Evolutionary conservation across 176 grass and related monocot genomes (phyloP), one percentile per base, ranked within the genome.

Genomic region (Echinochloa phyllopogon): DNA sequence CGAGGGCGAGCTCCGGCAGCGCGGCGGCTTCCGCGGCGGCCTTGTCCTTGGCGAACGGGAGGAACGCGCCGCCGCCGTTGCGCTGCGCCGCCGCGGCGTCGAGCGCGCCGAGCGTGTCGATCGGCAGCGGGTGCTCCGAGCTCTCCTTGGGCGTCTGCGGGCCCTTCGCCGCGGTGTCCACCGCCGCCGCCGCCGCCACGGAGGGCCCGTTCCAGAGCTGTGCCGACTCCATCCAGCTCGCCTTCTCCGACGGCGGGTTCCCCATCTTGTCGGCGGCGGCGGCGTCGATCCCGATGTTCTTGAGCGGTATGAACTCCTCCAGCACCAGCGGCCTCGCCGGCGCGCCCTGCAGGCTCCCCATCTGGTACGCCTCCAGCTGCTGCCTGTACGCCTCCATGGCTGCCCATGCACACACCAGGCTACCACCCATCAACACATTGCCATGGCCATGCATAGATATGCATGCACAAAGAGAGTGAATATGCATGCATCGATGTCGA

Each of bases 151-250:
- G 87, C 16, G 81, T 90, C 80, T 83, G 75, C 38, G 93, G 90
- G 1, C 88, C 84, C 65, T 86, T 92, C 52, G 82, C 73, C 57
- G 82, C 69, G 20, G 75, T 81, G 76, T 90, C 87, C 11, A 5
- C 71, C 3, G 82, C 74, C 2, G 80, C 44, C 12, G 70, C 80
- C 23, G 7, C 13, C 51, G 55, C 13, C 0, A 43, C 43, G 8
- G 38, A 37, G 25, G 91, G 67, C 21, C 75, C 65, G 86, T 88
- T 94, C 97, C 97, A 99, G 27, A 99, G 97, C 85, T 99, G 97
- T 53, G 97, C 94, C 8, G 97, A 99, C 72, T 92, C 84, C 97
- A 99, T 99, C 97, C 97, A 99, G 84, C 60, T 99, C 44, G 91
- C 92, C 89, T 99, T 99, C 86, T 99, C 97, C 24, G 93, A 94